phyloP scores from a whole-genome alignment of 2,329 filamentous ascomycete species.

The Penicillium sp. region DNA sequence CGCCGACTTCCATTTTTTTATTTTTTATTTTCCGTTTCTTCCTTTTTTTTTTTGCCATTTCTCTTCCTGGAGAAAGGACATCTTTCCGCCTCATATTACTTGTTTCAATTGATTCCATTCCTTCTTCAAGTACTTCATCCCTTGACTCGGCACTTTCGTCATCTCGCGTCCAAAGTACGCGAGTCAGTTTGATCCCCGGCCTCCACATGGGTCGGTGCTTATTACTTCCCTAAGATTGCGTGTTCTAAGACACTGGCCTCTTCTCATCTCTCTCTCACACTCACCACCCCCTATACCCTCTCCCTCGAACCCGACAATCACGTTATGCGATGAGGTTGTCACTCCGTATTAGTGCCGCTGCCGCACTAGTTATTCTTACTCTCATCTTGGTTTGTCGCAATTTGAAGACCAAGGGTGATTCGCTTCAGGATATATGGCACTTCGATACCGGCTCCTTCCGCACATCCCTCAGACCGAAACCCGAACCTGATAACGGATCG shows the following conservation, averaged over 20 bases:
- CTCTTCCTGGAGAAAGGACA: neutral
- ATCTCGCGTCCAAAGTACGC: slow-evolving; percentile 1
- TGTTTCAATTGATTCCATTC: neutral
- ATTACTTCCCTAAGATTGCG: slow-evolving; percentile 9
- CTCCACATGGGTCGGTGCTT: slow-evolving; percentile 7
- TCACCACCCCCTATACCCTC: slow-evolving; percentile 1
- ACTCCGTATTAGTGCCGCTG: slow-evolving; percentile 30
- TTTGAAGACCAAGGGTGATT: slow-evolving; percentile 17
- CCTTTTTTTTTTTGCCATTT: neutral
- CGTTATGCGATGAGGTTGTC: slow-evolving; percentile 26
- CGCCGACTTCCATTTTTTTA: neutral
- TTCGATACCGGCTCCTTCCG: slow-evolving; percentile 24
- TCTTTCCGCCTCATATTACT: neutral
- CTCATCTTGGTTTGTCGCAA: slow-evolving; percentile 30
- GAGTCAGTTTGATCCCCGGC: neutral
- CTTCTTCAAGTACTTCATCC: slow-evolving; percentile 1
- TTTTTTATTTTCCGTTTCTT: neutral
- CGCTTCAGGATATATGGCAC: slow-evolving; percentile 27
- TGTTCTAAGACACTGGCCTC: slow-evolving; percentile 1
- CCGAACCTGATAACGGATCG: slow-evolving; percentile 1
- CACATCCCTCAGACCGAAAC: slow-evolving; percentile 8
- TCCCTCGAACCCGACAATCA: slow-evolving; percentile 2
- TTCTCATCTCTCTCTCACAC: slow-evolving; percentile 4
- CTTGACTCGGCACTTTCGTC: slow-evolving; percentile 10
- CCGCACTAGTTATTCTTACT: slow-evolving; percentile 30